phyloP scores from a whole-genome alignment of 164 flowering plant genomes.

The Macadamia integrifolia region DNA sequence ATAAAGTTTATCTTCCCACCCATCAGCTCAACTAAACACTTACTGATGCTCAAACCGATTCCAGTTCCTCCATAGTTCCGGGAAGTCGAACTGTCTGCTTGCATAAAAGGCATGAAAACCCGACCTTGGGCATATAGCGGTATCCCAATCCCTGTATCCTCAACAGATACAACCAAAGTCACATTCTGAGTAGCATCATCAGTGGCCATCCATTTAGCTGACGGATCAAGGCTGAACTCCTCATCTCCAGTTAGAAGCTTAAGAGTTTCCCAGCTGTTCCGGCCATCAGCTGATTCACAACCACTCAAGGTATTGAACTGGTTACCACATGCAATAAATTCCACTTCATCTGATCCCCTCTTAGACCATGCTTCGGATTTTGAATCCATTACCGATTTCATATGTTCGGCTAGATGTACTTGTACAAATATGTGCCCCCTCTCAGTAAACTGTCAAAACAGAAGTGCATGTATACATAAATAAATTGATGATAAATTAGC shows the following conservation, averaged over 20 bases:
- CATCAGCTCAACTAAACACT: conserved; percentile 89
- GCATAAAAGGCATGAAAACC: conserved; percentile 90
- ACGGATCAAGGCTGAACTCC: conserved; percentile 26
- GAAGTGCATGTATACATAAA: background rate
- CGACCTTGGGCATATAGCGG: conserved; percentile 66
- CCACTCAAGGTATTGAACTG: conserved; percentile 74
- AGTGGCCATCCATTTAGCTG: conserved; percentile 14
- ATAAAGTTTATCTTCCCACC: conserved; percentile 74
- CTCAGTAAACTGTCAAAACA: conserved; percentile 70
- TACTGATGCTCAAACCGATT: conserved; percentile 87
- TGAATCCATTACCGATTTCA: conserved; percentile 26
- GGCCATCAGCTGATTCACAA: conserved; percentile 66
- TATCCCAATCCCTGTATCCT: conserved; percentile 93
- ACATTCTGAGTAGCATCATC: conserved; percentile 40
- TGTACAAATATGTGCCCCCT: conserved; percentile 86
- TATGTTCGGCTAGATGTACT: conserved; percentile 65
- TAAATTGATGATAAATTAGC: background rate
- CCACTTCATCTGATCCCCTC: conserved; percentile 35
- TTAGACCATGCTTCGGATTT: conserved; percentile 36
- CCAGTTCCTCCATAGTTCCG: conserved; percentile 91
- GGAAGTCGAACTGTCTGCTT: conserved; percentile 94
- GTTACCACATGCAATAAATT: conserved; percentile 18
- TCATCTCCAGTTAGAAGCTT: conserved; percentile 43
- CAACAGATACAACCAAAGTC: conserved; percentile 62
- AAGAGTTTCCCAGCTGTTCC: conserved; percentile 57